Conservation (phyloP, 441 rosid genomes). For the Raphanus hybrid region DNA sequence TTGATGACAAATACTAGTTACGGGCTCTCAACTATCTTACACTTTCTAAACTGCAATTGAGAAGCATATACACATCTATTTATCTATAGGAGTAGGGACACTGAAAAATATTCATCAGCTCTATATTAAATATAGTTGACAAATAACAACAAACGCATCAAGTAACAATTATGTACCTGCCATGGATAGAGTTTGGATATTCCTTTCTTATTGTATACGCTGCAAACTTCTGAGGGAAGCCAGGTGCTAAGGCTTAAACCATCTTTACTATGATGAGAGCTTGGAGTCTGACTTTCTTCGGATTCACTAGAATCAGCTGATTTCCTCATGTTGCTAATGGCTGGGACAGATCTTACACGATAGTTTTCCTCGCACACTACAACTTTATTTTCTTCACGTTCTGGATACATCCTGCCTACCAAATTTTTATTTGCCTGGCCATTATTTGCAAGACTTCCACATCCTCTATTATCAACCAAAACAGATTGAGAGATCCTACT, state of each 20-base stretch:
- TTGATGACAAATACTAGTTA: slow-evolving; percentile 25
- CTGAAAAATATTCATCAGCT: slow-evolving; percentile 12
- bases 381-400: slow-evolving; percentile 41
- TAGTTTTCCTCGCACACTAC: slow-evolving; percentile 43
- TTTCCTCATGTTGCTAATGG: slow-evolving; percentile 46
- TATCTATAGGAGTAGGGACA: slow-evolving; percentile 25
- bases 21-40: slow-evolving; percentile 19
- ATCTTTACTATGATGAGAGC: slow-evolving; percentile 55
- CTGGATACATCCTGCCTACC: slow-evolving; percentile 40
- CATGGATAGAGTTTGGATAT: slow-evolving; percentile 85
- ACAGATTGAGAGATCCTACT: slow-evolving; percentile 49
- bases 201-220: slow-evolving; percentile 78
- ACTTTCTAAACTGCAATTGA: slow-evolving; percentile 11
- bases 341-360: slow-evolving; percentile 42
- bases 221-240: slow-evolving; percentile 91
- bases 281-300: slow-evolving; percentile 73
- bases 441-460: slow-evolving; percentile 34
- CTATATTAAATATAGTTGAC: background rate
- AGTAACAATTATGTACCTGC: slow-evolving; percentile 67
- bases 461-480: slow-evolving; percentile 45
- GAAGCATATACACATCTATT: slow-evolving; percentile 23
- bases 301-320: slow-evolving; percentile 43
- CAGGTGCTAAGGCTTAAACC: slow-evolving; percentile 65
- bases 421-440: slow-evolving; percentile 44
- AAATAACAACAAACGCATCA: slow-evolving; percentile 24